Evolutionary conservation across 2,329 filamentous ascomycete species (phyloP).

Genomic region (Sporothrix pseudoabietina): DNA sequence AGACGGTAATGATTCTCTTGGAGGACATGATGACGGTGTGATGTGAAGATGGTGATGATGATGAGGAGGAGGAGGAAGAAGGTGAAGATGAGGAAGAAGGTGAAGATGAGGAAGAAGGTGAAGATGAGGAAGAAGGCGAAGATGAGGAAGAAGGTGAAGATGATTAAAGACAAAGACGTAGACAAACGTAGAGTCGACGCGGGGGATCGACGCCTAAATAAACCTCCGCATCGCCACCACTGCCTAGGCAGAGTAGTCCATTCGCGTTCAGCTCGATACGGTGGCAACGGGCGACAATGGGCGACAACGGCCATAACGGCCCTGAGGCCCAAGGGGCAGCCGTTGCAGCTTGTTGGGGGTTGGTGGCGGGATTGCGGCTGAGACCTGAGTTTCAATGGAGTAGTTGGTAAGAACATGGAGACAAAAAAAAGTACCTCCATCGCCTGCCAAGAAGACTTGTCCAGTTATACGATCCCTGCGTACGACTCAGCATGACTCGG

Average conservation of each 20-base stretch:
- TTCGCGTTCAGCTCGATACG: not conserved
- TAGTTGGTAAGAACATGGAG: not conserved
- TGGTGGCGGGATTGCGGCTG: not conserved
- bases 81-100: not conserved
- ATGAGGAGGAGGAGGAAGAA: not conserved
- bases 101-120: not conserved
- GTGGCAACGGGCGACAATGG: no score
- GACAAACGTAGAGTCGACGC: not conserved
- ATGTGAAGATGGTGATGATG: not conserved
- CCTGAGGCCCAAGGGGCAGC: no score
- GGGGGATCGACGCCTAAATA: not conserved
- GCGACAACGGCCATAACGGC: not conserved
- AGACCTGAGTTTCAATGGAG: not conserved
- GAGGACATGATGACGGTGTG: not conserved
- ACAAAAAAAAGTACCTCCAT: not conserved
- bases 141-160: not conserved
- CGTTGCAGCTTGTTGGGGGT: not conserved
- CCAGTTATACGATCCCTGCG: not conserved
- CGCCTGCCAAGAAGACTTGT: not conserved
- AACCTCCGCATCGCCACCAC: not conserved
- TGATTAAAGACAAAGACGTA: not conserved
- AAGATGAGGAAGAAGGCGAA: not conserved
- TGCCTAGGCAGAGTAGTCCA: not conserved
- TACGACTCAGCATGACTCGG: not conserved
- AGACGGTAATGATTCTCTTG: slow-evolving; percentile 35